A percentile compares a stretch with the other conserved stretches of the same genome.
Conservation (phyloP, 1,284 basidiomycete genomes). For the Malassezia pachydermatis region DNA sequence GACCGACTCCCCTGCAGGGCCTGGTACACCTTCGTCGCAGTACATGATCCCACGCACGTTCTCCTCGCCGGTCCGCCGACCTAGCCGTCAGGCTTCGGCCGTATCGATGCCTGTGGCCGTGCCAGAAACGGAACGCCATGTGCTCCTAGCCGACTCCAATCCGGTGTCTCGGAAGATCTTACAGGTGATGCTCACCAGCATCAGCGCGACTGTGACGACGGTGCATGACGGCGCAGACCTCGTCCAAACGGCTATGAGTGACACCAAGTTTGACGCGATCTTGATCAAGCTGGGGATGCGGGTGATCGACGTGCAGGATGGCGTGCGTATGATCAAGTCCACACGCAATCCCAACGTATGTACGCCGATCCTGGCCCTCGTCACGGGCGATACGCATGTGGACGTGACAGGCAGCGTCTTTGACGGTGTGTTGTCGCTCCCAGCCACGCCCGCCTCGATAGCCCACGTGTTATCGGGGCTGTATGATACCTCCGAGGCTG, state of each 20-base stretch:
- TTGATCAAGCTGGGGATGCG: slow-evolving; percentile 84
- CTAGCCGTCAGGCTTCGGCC: neutral
- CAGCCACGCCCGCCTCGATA: neutral
- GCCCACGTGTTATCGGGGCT: slow-evolving; percentile 48
- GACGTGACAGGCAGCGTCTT: slow-evolving; percentile 51
- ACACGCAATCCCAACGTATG: slow-evolving; percentile 81
- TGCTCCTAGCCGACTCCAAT: slow-evolving; percentile 86
- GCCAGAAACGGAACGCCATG: neutral
- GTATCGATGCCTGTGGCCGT: neutral
- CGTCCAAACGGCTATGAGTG: slow-evolving; percentile 89
- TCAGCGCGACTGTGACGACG: slow-evolving; percentile 85
- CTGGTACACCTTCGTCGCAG: neutral
- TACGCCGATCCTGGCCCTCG: slow-evolving; percentile 80
- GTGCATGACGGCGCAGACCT: slow-evolving; percentile 93
- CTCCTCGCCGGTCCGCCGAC: neutral
- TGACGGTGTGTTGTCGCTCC: slow-evolving; percentile 31
- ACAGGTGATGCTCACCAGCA: slow-evolving; percentile 76
- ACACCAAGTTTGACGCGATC: slow-evolving; percentile 65
- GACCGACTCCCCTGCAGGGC: neutral
- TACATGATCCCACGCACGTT: neutral
- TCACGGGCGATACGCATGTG: slow-evolving; percentile 15
- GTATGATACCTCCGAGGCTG: no score
- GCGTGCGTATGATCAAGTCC: slow-evolving; percentile 82
- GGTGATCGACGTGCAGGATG: slow-evolving; percentile 81
- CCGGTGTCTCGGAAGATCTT: slow-evolving; percentile 59